Evolutionary conservation across 2,329 filamentous ascomycete species (phyloP), one percentile per base, ranked within the genome.

Genomic region (Xylaria sp.): DNA sequence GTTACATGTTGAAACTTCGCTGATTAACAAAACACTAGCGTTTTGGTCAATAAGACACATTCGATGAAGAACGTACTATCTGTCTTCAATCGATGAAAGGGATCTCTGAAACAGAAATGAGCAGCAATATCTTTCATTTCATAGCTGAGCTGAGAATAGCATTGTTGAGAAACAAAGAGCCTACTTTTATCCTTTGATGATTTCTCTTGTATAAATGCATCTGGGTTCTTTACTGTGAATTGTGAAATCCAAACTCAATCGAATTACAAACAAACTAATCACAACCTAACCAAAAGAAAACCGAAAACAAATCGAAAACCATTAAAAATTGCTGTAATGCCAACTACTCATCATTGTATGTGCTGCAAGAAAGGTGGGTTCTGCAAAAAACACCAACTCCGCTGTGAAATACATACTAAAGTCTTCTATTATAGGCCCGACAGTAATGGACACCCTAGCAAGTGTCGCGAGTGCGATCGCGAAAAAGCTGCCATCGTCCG

Each of bases 381-480:
- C n/a, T 60, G 63, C 26, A 6, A 1, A 15, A 46, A 54, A 4
- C 46, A 65, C 36, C 56, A 65, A 38, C 10, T 53, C 2, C 9
- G 38, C 2, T 65, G 63, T 36, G 6, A 13, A 11, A 28, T 65
- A n/a, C 56, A 60, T 46, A 38, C 56, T 28, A 60, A 65, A 31
- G 57, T 65, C 5, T 59, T 62, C 15, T 66, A 31, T 23, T 66
- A 66, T 17, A 33, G 33, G 15, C 6, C 10, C 15, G 57, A 26
- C 13, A 49, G 20, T 5, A 61, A 56, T 46, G 64, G 57, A n/a
- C 15, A 49, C 31, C 49, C 58, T 56, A 11, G 42, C 3, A 61
- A 42, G 6, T 66, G 64, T 48, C 7, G 10, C 17, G 6, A 20
- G 11, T 66, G 64, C 49, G 64, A 38, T 57, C 49, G 58, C 23